Evolutionary conservation across 495 filamentous ascomycete genomes (phyloP).

Genomic region (Podospora pseudocomata): DNA sequence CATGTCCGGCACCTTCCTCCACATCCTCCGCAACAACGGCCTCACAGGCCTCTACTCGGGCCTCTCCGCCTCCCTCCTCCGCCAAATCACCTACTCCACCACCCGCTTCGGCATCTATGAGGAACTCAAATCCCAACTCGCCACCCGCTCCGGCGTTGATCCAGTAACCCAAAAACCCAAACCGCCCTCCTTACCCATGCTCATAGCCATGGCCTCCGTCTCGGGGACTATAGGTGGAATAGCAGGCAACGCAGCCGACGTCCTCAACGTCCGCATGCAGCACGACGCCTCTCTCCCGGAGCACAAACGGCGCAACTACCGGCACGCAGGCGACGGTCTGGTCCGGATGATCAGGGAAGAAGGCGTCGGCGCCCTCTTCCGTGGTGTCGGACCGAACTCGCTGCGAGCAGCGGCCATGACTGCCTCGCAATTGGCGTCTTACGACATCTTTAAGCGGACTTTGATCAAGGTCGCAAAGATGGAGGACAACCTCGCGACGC

Average conservation of each 20-base stretch:
- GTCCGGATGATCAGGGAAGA: conserved; percentile 79
- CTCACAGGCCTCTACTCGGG: conserved; percentile 77
- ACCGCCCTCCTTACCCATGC: conserved; percentile 60
- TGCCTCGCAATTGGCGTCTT: conserved; percentile 80
- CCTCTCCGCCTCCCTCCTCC: conserved; percentile 85
- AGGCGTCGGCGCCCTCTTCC: conserved; percentile 67
- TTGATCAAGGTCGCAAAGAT: conserved; percentile 65
- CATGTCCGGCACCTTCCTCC: conserved; percentile 77
- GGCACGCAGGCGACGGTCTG: conserved; percentile 81
- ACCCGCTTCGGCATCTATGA: conserved; percentile 94
- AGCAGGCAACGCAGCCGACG: conserved; percentile 89
- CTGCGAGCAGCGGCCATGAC: conserved; percentile 92
- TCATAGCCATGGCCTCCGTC: conserved; percentile 73
- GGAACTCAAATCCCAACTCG: conserved; percentile 82
- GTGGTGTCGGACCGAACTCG: conserved; percentile 89
- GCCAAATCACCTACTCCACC: conserved; percentile 88
- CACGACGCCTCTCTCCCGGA: conserved; percentile 79
- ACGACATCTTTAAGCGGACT: conserved; percentile 84
- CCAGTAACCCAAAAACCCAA: conserved; percentile 36
- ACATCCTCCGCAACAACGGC: conserved; percentile 63
- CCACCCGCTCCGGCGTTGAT: conserved; percentile 43
- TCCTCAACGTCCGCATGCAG: conserved; percentile 98
- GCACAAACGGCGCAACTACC: conserved; percentile 77
- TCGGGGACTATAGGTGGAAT: conserved; percentile 89
- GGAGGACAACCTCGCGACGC: conserved; percentile 72